These are phyloP conservation scores for Boletus speciosus DNA, from an alignment of 768 basidiomycete genomes.

Conservation along the genomic window DNA sequence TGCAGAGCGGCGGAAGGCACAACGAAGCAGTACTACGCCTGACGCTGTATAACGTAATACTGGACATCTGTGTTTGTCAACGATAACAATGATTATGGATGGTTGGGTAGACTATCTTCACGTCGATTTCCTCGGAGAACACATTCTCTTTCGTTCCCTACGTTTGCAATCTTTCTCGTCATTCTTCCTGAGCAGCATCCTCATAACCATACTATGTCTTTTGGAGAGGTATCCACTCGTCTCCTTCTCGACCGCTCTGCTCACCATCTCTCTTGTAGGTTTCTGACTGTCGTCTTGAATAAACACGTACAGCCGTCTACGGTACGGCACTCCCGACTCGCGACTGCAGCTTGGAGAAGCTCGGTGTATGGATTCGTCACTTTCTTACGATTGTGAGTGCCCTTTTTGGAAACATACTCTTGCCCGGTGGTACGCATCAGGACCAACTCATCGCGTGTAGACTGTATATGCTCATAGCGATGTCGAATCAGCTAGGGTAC, in stretches of 20 bases:
- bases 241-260: neutral
- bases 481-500: conserved; percentile 70
- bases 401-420: neutral
- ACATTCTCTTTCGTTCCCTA: conserved; percentile 40
- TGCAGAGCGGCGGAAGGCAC: neutral
- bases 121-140: conserved; percentile 41
- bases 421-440: neutral
- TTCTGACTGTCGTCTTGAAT: conserved; percentile 47
- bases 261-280: conserved; percentile 31
- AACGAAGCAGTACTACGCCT: neutral
- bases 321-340: conserved; percentile 40
- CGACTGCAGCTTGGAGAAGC: conserved; percentile 51
- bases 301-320: conserved; percentile 46
- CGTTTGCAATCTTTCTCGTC: conserved; percentile 46
- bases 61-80: neutral
- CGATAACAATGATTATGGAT: conserved; percentile 29
- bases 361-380: conserved; percentile 55
- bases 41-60: conserved; percentile 12
- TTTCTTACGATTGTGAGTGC: conserved; percentile 56
- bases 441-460: conserved; percentile 32
- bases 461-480: conserved; percentile 69
- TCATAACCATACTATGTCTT: conserved; percentile 49
- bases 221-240: conserved; percentile 49
- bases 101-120: conserved; percentile 50
- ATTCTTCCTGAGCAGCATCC: conserved; percentile 44